Evolutionary conservation across 2,329 filamentous ascomycete species (phyloP).

Genomic region (Microdochium nivale): DNA sequence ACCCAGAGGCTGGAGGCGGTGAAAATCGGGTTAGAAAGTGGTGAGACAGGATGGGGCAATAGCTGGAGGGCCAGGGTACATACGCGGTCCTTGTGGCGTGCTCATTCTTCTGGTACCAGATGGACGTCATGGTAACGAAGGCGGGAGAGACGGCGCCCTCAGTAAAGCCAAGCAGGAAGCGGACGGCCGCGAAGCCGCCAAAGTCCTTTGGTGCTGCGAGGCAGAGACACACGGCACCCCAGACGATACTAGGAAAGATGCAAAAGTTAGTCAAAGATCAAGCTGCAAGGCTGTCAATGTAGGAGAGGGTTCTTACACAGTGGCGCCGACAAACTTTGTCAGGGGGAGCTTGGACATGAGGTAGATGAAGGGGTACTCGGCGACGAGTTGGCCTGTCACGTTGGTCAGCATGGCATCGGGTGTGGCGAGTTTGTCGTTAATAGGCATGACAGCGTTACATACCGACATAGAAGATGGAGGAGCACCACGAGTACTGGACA

Average conservation of each 20-base stretch:
- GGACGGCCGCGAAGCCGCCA: slow-evolving; percentile 26
- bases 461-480: slow-evolving; percentile 34
- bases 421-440: neutral
- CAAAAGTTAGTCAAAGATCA: neutral
- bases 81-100: slow-evolving; percentile 21
- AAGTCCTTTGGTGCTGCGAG: slow-evolving; percentile 31
- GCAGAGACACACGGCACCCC: slow-evolving; percentile 33
- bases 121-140: slow-evolving; percentile 34
- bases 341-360: slow-evolving; percentile 39
- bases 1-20: slow-evolving; percentile 23
- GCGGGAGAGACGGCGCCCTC: slow-evolving; percentile 12
- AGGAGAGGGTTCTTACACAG: no score
- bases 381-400: slow-evolving; percentile 27
- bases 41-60: slow-evolving; percentile 1
- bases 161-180: slow-evolving; percentile 32
- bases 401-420: neutral
- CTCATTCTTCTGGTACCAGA: slow-evolving; percentile 29
- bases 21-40: no score
- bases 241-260: slow-evolving; percentile 22
- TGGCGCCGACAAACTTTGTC: slow-evolving; percentile 39
- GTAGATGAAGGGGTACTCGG: slow-evolving; percentile 41
- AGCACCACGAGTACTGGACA: slow-evolving; percentile 39
- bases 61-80: slow-evolving; percentile 4
- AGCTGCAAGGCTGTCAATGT: no score
- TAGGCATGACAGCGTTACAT: no score